A percentile compares a stretch with the other conserved stretches of the same genome.
These are phyloP conservation scores for Panus rudis DNA, from an alignment of 768 basidiomycete genomes.

Conservation along the genomic window DNA sequence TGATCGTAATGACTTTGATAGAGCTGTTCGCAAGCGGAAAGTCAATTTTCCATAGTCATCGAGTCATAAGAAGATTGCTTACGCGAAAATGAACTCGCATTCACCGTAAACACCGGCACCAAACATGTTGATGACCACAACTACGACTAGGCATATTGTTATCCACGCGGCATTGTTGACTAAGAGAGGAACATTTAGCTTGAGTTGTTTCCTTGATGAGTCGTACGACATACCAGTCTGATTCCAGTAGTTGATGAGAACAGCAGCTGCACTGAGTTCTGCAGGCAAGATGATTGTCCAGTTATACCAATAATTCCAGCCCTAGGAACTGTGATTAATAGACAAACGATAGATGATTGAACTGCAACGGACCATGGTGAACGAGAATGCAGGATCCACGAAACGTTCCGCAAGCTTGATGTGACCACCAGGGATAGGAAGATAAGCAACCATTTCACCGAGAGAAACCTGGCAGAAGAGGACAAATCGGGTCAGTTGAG, in stretches of 20 bases:
- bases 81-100: conserved; percentile 39
- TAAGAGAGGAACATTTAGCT: neutral
- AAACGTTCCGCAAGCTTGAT: conserved; percentile 42
- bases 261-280: conserved; percentile 43
- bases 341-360: neutral
- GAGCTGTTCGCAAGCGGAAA: conserved; percentile 24
- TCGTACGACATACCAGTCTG: neutral
- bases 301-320: conserved; percentile 21
- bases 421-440: conserved; percentile 40
- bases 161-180: conserved; percentile 46
- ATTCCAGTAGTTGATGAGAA: conserved; percentile 45
- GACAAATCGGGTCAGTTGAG: neutral
- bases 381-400: conserved; percentile 38
- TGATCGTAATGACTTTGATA: conserved; percentile 46
- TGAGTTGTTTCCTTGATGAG: neutral
- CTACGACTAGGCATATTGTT: conserved; percentile 43
- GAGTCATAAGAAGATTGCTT: conserved; percentile 17
- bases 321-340: neutral
- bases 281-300: conserved; percentile 32
- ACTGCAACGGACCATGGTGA: conserved; percentile 30
- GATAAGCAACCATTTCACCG: conserved; percentile 41
- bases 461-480: conserved; percentile 17
- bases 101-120: conserved; percentile 32
- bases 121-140: conserved; percentile 37
- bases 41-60: neutral